Percentiles rank a stretch among this genome's conserved stretches.
These are phyloP conservation scores for Leccinum insigne DNA, from an alignment of 1,284 basidiomycete species.

Conservation along the genomic window DNA sequence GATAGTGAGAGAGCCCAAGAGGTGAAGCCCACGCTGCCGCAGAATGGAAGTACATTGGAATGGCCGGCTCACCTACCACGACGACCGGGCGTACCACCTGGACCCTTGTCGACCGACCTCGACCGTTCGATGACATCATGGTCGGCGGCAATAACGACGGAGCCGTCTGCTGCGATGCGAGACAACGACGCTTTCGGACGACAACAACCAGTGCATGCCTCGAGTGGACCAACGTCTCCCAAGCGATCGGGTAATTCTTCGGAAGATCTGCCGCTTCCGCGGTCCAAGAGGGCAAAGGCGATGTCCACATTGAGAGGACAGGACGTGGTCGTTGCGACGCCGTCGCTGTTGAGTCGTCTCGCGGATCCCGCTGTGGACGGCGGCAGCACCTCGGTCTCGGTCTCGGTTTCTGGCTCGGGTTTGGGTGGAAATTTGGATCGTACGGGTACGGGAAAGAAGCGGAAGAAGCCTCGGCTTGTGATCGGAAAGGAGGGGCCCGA, in stretches of 20 bases:
- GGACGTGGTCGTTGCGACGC: constrained; percentile 11
- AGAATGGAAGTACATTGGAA: constrained; percentile 19
- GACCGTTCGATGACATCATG: constrained; percentile 17
- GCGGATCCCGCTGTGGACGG: constrained; percentile 27
- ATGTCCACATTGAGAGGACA: constrained; percentile 18
- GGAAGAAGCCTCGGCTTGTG: constrained; percentile 17
- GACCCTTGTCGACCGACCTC: constrained; percentile 12
- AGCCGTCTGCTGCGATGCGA: constrained; percentile 11
- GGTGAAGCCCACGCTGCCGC: constrained; percentile 7
- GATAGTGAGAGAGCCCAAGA: constrained; percentile 33
- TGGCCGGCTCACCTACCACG: constrained; percentile 32
- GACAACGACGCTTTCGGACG: constrained; percentile 16
- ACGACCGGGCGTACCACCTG: constrained; percentile 18
- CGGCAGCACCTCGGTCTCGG: not conserved
- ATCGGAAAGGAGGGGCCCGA: constrained; percentile 10
- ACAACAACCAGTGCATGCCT: not conserved
- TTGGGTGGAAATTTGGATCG: constrained; percentile 15
- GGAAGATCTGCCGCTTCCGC: constrained; percentile 21
- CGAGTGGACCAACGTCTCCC: constrained; percentile 15
- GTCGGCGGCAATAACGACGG: constrained; percentile 8
- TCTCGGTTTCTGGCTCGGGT: not conserved
- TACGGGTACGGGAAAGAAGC: constrained; percentile 20
- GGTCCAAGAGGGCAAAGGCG: constrained; percentile 23
- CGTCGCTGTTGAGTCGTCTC: constrained; percentile 34
- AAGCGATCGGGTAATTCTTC: constrained; percentile 24